Evolutionary conservation across 176 grass and related monocot genomes (phyloP).

Genomic region (Luzula sylvatica): DNA sequence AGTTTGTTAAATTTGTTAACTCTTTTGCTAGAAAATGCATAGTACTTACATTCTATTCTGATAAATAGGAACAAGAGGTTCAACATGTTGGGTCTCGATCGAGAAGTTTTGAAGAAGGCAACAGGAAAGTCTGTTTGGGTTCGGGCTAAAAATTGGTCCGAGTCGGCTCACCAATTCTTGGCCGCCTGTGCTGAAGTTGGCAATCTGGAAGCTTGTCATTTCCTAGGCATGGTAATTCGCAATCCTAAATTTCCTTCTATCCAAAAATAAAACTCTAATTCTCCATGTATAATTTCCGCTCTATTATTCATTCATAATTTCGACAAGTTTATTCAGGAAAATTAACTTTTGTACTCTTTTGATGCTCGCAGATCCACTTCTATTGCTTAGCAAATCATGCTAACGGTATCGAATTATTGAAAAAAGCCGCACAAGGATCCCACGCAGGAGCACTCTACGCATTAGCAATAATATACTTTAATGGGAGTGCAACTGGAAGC

Average conservation of each 20-base stretch:
- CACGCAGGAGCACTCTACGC: constrained; percentile 62
- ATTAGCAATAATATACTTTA: constrained; percentile 60
- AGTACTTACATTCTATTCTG: constrained; percentile 34
- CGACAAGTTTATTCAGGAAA: too few species aligned
- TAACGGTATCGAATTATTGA: constrained; percentile 44
- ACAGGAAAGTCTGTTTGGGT: constrained; percentile 36
- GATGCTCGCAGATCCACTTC: constrained; percentile 52
- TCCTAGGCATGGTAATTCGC: constrained; percentile 78
- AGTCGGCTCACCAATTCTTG: constrained; percentile 43
- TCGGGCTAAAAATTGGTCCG: too few species aligned
- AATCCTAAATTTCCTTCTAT: neutral
- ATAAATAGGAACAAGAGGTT: too few species aligned
- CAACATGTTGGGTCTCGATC: constrained; percentile 30
- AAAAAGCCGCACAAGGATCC: constrained; percentile 49
- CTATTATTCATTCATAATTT: neutral
- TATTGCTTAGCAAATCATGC: constrained; percentile 49
- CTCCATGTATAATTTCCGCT: neutral
- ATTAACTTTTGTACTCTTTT: neutral
- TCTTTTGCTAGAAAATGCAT: too few species aligned
- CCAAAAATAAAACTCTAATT: too few species aligned
- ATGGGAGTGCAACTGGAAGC: too few species aligned
- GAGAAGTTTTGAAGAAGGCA: constrained; percentile 31
- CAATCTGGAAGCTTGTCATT: constrained; percentile 58
- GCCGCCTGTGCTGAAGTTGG: constrained; percentile 44
- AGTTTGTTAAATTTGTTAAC: too few species aligned